phyloP scores from a whole-genome alignment of 129 eudicot species.

The Artemisia annua region DNA sequence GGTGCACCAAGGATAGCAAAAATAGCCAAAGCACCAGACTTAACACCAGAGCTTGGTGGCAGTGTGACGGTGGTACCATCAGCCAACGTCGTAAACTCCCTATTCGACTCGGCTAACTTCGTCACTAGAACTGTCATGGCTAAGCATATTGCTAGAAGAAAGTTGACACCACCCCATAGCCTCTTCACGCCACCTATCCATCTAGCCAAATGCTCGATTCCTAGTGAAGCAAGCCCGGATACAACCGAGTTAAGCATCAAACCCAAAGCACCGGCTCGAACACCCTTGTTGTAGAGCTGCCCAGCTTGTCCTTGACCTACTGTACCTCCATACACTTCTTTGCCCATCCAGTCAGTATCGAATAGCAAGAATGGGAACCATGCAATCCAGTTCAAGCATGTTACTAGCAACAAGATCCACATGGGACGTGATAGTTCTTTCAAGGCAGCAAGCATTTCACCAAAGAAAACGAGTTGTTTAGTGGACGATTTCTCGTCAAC shows the following conservation, averaged over 20 bases:
- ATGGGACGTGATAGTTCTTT: slow-evolving; percentile 39
- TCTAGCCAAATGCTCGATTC: slow-evolving; percentile 36
- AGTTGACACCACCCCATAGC: slow-evolving; percentile 53
- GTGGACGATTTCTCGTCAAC: slow-evolving; percentile 2
- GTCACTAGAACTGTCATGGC: slow-evolving; percentile 39
- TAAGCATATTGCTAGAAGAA: slow-evolving; percentile 43
- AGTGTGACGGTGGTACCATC: slow-evolving; percentile 8
- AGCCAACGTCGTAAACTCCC: not conserved
- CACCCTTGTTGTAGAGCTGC: slow-evolving; percentile 49
- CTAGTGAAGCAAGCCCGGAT: slow-evolving; percentile 45
- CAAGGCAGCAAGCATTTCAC: slow-evolving; percentile 35
- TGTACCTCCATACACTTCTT: slow-evolving; percentile 66
- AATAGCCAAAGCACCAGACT: slow-evolving; percentile 35
- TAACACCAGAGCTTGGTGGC: slow-evolving; percentile 35
- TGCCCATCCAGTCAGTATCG: slow-evolving; percentile 87
- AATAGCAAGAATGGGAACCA: slow-evolving; percentile 66
- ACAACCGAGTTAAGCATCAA: slow-evolving; percentile 48
- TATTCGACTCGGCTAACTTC: slow-evolving; percentile 32
- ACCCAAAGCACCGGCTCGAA: slow-evolving; percentile 58
- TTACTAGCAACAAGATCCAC: slow-evolving; percentile 50
- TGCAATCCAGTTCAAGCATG: slow-evolving; percentile 62
- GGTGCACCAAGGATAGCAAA: slow-evolving; percentile 54
- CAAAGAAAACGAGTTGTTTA: slow-evolving; percentile 11
- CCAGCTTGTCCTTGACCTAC: slow-evolving; percentile 1
- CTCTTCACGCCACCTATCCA: slow-evolving; percentile 39